These are phyloP conservation scores for Colletotrichum euphorbiae DNA, from an alignment of 2,329 filamentous ascomycete species.

Conservation along the genomic window DNA sequence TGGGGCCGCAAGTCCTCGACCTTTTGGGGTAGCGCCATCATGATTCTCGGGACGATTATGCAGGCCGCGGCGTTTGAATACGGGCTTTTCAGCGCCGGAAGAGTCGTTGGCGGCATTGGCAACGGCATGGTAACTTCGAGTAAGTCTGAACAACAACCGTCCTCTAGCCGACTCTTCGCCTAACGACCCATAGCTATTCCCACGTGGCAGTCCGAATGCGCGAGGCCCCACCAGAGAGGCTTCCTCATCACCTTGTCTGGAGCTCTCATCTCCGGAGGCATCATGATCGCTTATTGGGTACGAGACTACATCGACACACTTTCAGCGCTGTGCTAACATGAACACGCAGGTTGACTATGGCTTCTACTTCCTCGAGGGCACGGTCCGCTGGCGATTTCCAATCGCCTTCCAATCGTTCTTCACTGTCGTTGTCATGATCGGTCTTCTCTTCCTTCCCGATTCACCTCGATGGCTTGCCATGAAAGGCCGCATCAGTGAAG, in stretches of 20 bases:
- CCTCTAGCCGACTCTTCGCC: neutral
- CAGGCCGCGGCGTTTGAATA: slow-evolving; percentile 44
- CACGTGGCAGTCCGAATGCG: slow-evolving; percentile 47
- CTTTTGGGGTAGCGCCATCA: slow-evolving; percentile 48
- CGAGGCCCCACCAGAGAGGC: slow-evolving; percentile 44
- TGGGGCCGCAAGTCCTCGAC: slow-evolving; percentile 49
- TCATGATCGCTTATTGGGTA: slow-evolving; percentile 49
- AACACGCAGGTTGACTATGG: slow-evolving; percentile 38
- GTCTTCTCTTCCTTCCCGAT: slow-evolving; percentile 50
- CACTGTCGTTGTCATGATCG: slow-evolving; percentile 48
- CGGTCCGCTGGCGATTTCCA: slow-evolving; percentile 50
- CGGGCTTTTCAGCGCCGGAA: slow-evolving; percentile 43
- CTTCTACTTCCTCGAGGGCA: slow-evolving; percentile 47
- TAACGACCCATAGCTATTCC: slow-evolving; percentile 41
- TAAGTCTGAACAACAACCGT: slow-evolving; percentile 3
- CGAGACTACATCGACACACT: slow-evolving; percentile 20
- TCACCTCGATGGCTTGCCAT: slow-evolving; percentile 53
- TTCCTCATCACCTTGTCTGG: slow-evolving; percentile 46
- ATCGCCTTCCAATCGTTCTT: slow-evolving; percentile 48
- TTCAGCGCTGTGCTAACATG: too few relatives aligned
- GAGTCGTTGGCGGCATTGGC: slow-evolving; percentile 45
- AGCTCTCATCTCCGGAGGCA: slow-evolving; percentile 46
- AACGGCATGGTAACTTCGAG: slow-evolving; percentile 47
- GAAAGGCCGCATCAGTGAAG: slow-evolving; percentile 46
- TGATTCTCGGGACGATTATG: slow-evolving; percentile 47